These are phyloP conservation scores for Xylaria cubensis DNA, from an alignment of 495 filamentous ascomycete genomes.

Conservation along the genomic window DNA sequence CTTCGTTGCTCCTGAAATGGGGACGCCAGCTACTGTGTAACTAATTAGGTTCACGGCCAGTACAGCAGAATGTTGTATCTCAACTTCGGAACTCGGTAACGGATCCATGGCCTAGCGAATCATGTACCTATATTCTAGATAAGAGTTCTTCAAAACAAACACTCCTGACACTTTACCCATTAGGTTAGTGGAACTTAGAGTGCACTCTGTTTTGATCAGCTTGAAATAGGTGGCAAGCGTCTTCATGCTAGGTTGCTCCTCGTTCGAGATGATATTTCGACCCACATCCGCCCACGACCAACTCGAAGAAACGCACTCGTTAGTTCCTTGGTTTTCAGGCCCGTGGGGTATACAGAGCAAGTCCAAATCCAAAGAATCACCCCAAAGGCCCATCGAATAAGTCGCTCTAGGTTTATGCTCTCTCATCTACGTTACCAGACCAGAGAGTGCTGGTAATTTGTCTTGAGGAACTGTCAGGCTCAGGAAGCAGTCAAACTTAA, in stretches of 20 bases:
- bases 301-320: not conserved
- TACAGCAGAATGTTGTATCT: not conserved
- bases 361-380: not conserved
- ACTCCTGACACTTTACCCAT: not conserved
- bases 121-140: not conserved
- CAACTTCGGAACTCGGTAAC: not conserved
- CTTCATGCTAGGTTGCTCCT: not conserved
- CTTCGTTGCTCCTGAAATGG: not conserved
- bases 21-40: not conserved
- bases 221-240: not conserved
- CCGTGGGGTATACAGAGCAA: not conserved
- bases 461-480: constrained; percentile 20
- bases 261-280: not conserved
- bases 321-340: not conserved
- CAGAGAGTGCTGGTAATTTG: constrained; percentile 31
- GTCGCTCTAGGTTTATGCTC: too few relatives aligned
- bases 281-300: not conserved
- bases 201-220: not conserved
- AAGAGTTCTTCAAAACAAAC: not conserved
- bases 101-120: not conserved
- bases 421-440: too few relatives aligned
- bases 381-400: not conserved
- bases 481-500: not conserved
- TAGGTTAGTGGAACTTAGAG: not conserved
- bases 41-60: not conserved